These are phyloP conservation scores for Epichloe bromicola DNA, from an alignment of 2,329 filamentous ascomycete species.

Conservation along the genomic window DNA sequence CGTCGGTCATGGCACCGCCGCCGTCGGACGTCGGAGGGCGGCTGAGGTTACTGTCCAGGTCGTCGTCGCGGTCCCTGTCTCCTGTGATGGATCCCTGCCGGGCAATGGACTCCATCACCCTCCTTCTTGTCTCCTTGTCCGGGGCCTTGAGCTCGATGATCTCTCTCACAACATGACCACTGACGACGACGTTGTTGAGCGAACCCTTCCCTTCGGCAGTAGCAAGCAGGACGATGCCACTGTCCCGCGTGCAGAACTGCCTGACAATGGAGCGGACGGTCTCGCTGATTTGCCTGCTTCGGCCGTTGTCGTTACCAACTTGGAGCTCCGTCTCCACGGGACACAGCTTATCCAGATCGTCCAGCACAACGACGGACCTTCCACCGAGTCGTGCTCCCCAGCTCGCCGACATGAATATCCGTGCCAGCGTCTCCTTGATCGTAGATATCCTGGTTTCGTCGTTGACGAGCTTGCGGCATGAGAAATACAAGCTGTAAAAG, in stretches of 20 bases:
- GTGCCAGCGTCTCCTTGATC: constrained; percentile 76
- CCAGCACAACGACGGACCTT: constrained; percentile 70
- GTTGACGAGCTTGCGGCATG: constrained; percentile 75
- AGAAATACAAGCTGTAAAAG: constrained; percentile 75
- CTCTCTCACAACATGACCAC: constrained; percentile 84
- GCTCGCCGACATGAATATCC: constrained; percentile 75
- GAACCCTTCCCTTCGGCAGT: constrained; percentile 90
- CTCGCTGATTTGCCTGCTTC: constrained; percentile 86
- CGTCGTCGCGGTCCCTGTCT: constrained; percentile 23
- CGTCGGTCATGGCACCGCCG: constrained; percentile 24
- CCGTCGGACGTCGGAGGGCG: constrained; percentile 45
- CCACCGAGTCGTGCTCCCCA: constrained; percentile 87
- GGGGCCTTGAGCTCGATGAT: constrained; percentile 83
- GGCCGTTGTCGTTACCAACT: constrained; percentile 82
- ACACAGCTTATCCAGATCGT: constrained; percentile 87
- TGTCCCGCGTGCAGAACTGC: constrained; percentile 70
- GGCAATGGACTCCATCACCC: constrained; percentile 71
- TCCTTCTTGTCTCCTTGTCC: constrained; percentile 76
- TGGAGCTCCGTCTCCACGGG: constrained; percentile 90
- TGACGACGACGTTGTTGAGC: constrained; percentile 78
- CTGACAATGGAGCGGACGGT: constrained; percentile 69
- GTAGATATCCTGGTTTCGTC: constrained; percentile 83
- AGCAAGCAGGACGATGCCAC: constrained; percentile 72
- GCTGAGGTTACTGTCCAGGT: constrained; percentile 31
- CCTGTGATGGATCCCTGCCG: constrained; percentile 34